Percentiles rank a stretch among this genome's conserved stretches.
Conservation (phyloP, 257 asterid species). For the Capsicum baccatum region DNA sequence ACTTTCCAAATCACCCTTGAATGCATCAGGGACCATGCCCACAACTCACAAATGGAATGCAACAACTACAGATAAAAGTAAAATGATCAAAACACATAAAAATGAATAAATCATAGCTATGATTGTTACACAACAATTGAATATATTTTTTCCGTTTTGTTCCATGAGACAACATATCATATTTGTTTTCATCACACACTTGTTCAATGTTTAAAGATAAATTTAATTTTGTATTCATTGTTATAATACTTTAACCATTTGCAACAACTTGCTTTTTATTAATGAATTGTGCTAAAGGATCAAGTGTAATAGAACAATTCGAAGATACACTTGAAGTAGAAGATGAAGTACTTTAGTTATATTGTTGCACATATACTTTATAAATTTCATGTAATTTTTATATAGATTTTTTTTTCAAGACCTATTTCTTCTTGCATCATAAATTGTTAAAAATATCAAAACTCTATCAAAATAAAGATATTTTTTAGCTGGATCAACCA, state of each 20-base stretch:
- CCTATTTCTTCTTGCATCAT: not conserved
- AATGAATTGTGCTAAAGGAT: not conserved
- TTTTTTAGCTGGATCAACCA: not conserved
- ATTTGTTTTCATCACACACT: too few relatives aligned
- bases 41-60: too few relatives aligned
- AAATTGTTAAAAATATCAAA: not conserved
- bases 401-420: not conserved
- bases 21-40: too few relatives aligned
- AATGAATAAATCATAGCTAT: too few relatives aligned
- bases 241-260: too few relatives aligned
- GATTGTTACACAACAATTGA: not conserved
- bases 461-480: not conserved
- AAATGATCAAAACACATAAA: too few relatives aligned
- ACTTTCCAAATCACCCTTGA: too few relatives aligned
- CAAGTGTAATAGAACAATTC: not conserved
- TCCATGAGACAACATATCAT: not conserved
- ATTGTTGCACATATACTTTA: not conserved
- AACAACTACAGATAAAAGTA: too few relatives aligned
- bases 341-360: too few relatives aligned
- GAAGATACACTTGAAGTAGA: not conserved
- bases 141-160: too few relatives aligned
- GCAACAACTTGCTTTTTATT: too few relatives aligned
- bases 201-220: not conserved
- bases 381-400: not conserved
- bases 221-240: too few relatives aligned